Conservation (phyloP, 768 basidiomycete species). For the Tricholoma matsutake region DNA sequence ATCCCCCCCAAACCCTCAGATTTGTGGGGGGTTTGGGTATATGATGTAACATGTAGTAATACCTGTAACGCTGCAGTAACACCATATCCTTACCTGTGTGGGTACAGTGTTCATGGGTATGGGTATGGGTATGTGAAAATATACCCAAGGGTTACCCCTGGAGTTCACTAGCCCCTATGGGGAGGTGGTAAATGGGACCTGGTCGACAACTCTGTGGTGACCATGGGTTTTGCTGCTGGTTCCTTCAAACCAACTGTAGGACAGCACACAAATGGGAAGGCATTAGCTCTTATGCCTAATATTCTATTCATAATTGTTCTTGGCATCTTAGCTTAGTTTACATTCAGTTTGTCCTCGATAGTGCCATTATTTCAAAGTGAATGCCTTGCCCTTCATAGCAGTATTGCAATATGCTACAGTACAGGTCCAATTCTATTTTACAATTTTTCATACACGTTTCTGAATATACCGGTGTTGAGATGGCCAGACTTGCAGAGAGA, state of each 20-base stretch:
- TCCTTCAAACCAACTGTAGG: not conserved
- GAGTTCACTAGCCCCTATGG: no score
- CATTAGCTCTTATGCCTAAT: not conserved
- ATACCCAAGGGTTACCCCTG: no score
- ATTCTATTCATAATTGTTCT: not conserved
- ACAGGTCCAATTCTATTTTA: not conserved
- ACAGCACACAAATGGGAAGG: not conserved
- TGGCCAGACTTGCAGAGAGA: not conserved
- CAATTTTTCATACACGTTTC: not conserved
- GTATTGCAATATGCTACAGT: not conserved
- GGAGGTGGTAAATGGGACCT: not conserved
- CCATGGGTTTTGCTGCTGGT: not conserved
- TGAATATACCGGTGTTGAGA: not conserved
- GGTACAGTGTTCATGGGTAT: no score
- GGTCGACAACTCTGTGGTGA: not conserved
- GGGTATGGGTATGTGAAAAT: no score
- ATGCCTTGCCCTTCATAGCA: not conserved
- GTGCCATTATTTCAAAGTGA: not conserved
- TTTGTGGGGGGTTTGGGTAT: no score
- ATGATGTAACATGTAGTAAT: no score
- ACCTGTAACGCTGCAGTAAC: no score
- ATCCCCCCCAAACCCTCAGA: no score
- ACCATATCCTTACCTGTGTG: no score
- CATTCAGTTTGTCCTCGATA: not conserved
- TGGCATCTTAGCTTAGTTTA: not conserved